Evolutionary conservation across 345 rosid species (phyloP), one percentile per base, ranked within the genome.

Genomic region (Lenwebbia sp.): DNA sequence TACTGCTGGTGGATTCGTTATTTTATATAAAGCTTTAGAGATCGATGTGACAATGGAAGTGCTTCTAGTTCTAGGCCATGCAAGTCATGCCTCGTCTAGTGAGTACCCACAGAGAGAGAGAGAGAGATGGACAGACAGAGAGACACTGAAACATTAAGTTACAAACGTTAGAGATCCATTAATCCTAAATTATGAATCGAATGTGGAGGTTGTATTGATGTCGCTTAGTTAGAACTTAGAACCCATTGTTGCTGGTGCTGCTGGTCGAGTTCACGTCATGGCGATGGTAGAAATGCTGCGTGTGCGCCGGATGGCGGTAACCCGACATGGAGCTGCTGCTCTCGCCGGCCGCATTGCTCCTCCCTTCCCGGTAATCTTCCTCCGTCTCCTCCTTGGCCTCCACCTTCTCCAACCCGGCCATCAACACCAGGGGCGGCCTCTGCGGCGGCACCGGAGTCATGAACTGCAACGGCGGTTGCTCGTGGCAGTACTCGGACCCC

Each of bases 231-330:
- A 83, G 78, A 82, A 83, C 37, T 78, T 56, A 83, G 78, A 82
- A 83, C 37, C 85, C 83, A 41, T 51, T 62, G 44, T 84, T 83
- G n/a, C 50, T 54, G 14, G 83, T 53, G 88, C 85, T 83, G 85
- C 85, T 83, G 70, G 41, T 83, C 28, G 85, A 49, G 83, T 83
- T 86, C 85, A 70, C 57, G 76, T 87, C 84, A 25, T 84, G 88
- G 33, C 56, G 28, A 5, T 83, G 88, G 78, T 70, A 70, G 19
- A 26, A 58, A 40, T 62, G 40, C 57, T 65, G 85, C 7, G 52
- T 37, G 82, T 70, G 54, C 15, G 40, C 85, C 22, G 17, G 82
- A 52, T 25, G 85, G 83, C 60, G 62, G 40, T 83, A 53, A 22
- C 47, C 81, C 1, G 85, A 83, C 58, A 57, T 37, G 2, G 83